Evolutionary conservation across 129 eudicot genomes (phyloP).

Genomic region (sunflower (Helianthus annuus)): DNA sequence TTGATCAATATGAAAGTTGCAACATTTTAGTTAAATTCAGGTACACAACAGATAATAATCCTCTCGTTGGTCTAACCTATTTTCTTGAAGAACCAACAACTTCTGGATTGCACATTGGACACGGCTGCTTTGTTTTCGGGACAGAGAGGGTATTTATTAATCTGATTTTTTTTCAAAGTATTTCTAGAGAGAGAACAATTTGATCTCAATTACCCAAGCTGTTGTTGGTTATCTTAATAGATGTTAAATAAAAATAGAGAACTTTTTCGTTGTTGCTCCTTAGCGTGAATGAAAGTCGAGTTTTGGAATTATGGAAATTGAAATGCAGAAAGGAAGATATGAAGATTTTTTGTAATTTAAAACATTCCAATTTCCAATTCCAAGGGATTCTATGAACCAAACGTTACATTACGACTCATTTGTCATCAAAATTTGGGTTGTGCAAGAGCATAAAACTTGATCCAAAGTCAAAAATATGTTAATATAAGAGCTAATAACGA

Average conservation of each 20-base stretch:
- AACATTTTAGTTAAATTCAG: conserved; percentile 26
- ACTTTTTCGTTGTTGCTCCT: too few species aligned
- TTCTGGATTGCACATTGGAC: conserved; percentile 11
- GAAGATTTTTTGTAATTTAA: too few species aligned
- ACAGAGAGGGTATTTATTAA: background rate
- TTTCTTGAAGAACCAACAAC: conserved; percentile 9
- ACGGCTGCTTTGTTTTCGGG: background rate
- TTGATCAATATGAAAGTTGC: conserved; percentile 15
- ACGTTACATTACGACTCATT: background rate
- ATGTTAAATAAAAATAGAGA: background rate
- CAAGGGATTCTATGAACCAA: too few species aligned
- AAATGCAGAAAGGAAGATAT: too few species aligned
- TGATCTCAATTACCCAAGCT: background rate
- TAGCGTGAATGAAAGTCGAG: too few species aligned
- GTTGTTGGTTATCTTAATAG: background rate
- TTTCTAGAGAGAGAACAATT: background rate
- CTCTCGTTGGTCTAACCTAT: conserved; percentile 20
- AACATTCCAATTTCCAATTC: too few species aligned
- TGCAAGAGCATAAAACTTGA: background rate
- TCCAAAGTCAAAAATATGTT: background rate
- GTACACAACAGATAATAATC: conserved; percentile 15
- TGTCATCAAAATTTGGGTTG: background rate
- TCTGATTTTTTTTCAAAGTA: background rate
- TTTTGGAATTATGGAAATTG: too few species aligned
- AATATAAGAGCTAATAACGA: background rate